A percentile compares a stretch with the other conserved stretches of the same genome.
Conservation (phyloP, 1,284 basidiomycete genomes). For the Leccinum variabile region DNA sequence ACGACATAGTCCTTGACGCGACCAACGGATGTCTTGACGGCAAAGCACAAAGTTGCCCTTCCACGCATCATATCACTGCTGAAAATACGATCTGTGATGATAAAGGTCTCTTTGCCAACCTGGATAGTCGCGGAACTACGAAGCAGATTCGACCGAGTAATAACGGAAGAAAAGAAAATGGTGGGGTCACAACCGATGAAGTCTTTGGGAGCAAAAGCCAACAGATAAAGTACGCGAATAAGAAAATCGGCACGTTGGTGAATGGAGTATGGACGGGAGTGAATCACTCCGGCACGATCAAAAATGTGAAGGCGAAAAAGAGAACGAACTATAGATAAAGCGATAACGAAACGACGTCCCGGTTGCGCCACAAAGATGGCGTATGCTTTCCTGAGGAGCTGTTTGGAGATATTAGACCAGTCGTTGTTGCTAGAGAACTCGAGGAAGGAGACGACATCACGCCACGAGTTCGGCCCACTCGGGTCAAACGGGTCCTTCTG, state of each 20-base stretch:
- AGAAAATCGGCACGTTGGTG: neutral
- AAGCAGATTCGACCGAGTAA: neutral
- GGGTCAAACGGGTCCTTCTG: neutral
- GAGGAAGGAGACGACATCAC: neutral
- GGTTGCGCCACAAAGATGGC: neutral
- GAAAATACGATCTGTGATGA: neutral
- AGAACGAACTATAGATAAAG: neutral
- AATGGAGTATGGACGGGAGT: neutral
- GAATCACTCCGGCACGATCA: neutral
- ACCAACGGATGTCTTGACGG: neutral
- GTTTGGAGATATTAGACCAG: neutral
- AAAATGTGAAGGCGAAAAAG: neutral
- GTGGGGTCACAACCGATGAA: neutral
- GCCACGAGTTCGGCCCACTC: neutral
- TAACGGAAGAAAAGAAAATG: neutral
- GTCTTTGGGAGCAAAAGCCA: neutral
- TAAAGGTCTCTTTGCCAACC: neutral
- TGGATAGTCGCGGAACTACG: neutral
- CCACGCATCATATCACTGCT: neutral
- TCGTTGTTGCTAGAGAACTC: neutral
- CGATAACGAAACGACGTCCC: neutral
- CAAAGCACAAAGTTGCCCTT: neutral
- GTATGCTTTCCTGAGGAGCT: neutral
- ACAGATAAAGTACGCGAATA: neutral
- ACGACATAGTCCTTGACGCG: neutral